These are phyloP conservation scores for Fomitopsis palustris DNA, from an alignment of 1,284 basidiomycete species.

Conservation along the genomic window DNA sequence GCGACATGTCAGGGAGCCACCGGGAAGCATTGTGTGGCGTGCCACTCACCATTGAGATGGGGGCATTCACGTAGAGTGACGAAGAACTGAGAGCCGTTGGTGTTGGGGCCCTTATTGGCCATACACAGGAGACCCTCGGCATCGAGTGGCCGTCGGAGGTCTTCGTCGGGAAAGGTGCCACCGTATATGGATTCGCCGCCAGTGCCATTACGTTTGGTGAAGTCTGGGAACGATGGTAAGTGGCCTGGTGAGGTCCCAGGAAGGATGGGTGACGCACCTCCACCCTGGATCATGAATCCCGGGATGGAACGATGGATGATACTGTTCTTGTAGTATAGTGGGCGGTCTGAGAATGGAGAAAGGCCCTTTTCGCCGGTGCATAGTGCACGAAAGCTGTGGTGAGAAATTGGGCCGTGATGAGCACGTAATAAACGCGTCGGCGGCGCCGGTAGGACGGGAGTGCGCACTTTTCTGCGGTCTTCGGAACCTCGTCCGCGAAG, in stretches of 20 bases:
- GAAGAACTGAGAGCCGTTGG: conserved; percentile 84
- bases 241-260: not conserved
- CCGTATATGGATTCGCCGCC: conserved; percentile 87
- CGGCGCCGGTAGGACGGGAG: conserved; percentile 2
- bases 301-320: conserved; percentile 79
- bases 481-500: conserved; percentile 72
- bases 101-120: conserved; percentile 81
- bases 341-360: conserved; percentile 55
- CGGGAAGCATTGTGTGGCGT: not conserved
- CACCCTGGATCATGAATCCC: conserved; percentile 88
- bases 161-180: conserved; percentile 72
- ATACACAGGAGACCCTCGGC: conserved; percentile 73
- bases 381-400: conserved; percentile 75
- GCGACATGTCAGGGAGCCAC: not conserved
- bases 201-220: conserved; percentile 74
- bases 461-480: conserved; percentile 82
- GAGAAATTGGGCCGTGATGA: no score
- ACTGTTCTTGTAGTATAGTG: conserved; percentile 81
- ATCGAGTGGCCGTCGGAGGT: conserved; percentile 65
- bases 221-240: conserved; percentile 41
- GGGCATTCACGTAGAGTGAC: conserved; percentile 72
- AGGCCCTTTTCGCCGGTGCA: conserved; percentile 86
- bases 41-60: conserved; percentile 56
- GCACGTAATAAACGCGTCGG: not conserved
- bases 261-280: conserved; percentile 41